Base-by-base conservation (phyloP, 176 grass and related monocot species). In the Raddia guianensis region DNA sequence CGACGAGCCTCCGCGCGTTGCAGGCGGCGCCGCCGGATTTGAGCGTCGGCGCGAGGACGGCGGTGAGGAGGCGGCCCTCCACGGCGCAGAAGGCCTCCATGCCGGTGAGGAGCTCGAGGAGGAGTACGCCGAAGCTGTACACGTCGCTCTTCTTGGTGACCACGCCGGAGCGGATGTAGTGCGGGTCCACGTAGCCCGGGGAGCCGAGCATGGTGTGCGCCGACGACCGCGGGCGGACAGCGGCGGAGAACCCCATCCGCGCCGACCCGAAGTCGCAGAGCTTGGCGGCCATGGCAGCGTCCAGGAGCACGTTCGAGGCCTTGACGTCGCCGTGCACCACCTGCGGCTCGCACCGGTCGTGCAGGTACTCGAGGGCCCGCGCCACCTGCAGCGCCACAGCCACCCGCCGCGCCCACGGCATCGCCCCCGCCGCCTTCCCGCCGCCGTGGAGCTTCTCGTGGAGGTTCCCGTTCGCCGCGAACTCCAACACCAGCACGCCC, bases 221-320 rank as follows among this genome's bases (percentile, higher is more conserved):
- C 27, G 92, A 87, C 20, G 88, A 79, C 57, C 89, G 78, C n/a
- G 89, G 87, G 6, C 81, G 89, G 12, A 99, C 86, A 19, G 88
- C 89, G 19, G 97, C 97, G 5, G 97, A 99, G 89, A 99, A 99
- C 0, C 97, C 97, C 85, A 88, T 84, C 62, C 85, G 80, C 14
- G 97, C 86, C 16, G 90, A 99, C 57, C 96, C 97, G 79, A 99
- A 99, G 89, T 99, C 97, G 58, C 97, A 99, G 42, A 99, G 89
- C 80, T 95, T 95, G 56, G 97, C 93, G 32, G 64, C 45, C 90
- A 99, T 84, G 56, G 83, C 11, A 2, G 74, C 80, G 80, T 99
- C 97, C 48, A 99, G 90, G 43, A 99, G 90, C 70, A 99, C 91
- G 85, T 99, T 99, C 3, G 97, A 93, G 0, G 97, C 84, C 83